These are phyloP conservation scores for Angomonas desouzai DNA, from an alignment of 208 protist species.

Conservation along the genomic window DNA sequence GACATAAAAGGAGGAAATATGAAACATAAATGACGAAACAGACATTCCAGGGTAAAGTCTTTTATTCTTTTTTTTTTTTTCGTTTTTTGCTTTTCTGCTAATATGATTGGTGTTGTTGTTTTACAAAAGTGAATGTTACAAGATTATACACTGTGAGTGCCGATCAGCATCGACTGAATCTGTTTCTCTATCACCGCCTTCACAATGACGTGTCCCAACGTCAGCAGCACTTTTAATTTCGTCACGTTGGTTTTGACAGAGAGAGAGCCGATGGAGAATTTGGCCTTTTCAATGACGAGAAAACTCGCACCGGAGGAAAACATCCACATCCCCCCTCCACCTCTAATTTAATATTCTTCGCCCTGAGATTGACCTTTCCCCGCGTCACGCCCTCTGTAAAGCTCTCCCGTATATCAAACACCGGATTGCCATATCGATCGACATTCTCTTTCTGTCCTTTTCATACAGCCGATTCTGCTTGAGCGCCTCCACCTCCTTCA, in stretches of 20 bases:
- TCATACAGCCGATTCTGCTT: slow-evolving; percentile 20
- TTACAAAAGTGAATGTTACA: slow-evolving; percentile 2
- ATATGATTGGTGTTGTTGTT: no score
- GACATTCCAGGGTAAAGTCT: slow-evolving; percentile 5
- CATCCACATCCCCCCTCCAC: slow-evolving; percentile 19
- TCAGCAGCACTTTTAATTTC: slow-evolving; percentile 37
- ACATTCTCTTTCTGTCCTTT: background rate
- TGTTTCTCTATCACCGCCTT: slow-evolving; percentile 29
- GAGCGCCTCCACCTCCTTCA: slow-evolving; percentile 34
- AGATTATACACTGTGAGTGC: slow-evolving; percentile 18
- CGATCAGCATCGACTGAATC: slow-evolving; percentile 11
- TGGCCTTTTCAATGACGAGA: slow-evolving; percentile 17
- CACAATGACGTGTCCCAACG: slow-evolving; percentile 44
- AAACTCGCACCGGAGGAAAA: slow-evolving; percentile 21
- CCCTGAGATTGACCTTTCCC: slow-evolving; percentile 21
- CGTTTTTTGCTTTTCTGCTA: background rate
- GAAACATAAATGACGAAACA: no score
- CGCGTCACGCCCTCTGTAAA: slow-evolving; percentile 27
- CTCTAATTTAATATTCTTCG: slow-evolving; percentile 17
- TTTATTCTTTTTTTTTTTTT: background rate
- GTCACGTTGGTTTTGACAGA: slow-evolving; percentile 37
- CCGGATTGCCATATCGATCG: background rate
- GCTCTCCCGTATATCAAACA: slow-evolving; percentile 3
- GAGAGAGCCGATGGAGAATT: slow-evolving; percentile 37
- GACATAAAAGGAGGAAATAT: background rate